These are phyloP conservation scores for Cotoneaster glaucophyllus DNA, from an alignment of 306 rosid species.

Conservation along the genomic window DNA sequence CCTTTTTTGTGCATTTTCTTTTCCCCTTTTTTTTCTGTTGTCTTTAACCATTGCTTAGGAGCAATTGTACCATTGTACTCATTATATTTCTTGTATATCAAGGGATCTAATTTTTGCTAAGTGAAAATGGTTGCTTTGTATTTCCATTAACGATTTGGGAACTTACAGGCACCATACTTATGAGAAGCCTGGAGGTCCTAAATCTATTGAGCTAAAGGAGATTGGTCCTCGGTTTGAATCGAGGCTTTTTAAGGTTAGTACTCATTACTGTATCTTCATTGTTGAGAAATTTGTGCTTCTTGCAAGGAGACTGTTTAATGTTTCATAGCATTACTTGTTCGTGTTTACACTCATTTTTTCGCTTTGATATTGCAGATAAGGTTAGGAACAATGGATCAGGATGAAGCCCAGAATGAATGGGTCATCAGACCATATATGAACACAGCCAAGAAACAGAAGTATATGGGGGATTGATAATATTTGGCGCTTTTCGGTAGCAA, in stretches of 20 bases:
- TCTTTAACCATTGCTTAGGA: not conserved
- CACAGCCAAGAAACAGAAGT: slow-evolving; percentile 53
- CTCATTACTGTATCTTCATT: not conserved
- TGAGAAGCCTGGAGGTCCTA: slow-evolving; percentile 75
- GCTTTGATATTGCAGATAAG: slow-evolving; percentile 42
- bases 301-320: not conserved
- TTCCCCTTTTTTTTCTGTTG: not conserved
- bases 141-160: not conserved
- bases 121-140: not conserved
- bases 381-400: slow-evolving; percentile 82
- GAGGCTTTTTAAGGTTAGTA: slow-evolving; percentile 61
- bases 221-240: slow-evolving; percentile 92
- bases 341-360: not conserved
- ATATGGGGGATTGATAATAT: slow-evolving; percentile 48
- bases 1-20: not conserved
- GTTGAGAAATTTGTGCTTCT: not conserved
- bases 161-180: slow-evolving; percentile 72
- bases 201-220: slow-evolving; percentile 79
- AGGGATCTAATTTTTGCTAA: no score
- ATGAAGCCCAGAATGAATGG: slow-evolving; percentile 77
- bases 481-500: not conserved
- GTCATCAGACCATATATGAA: slow-evolving; percentile 77
- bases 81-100: no score
- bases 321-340: not conserved
- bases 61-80: not conserved